Evolutionary conservation across 352 stramenopile species (phyloP).

Genomic region (Globisporangium nunn): DNA sequence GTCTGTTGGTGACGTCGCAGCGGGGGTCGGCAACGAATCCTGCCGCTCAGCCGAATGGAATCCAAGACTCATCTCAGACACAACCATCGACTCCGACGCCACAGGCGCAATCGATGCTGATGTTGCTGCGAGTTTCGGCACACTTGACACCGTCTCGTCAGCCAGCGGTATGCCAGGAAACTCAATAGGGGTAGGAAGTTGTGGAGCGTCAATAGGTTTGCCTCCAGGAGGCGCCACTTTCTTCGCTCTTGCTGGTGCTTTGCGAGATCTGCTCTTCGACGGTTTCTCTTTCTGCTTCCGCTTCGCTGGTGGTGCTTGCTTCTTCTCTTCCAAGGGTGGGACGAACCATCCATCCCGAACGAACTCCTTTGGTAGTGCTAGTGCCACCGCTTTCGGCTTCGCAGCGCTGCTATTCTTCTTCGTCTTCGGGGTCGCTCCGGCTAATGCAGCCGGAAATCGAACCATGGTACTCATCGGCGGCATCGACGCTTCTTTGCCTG

Average conservation of each 20-base stretch:
- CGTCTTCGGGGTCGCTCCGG: not conserved
- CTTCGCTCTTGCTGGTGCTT: not conserved
- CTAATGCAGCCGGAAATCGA: too few species aligned
- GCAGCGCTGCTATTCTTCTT: not conserved
- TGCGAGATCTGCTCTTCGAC: not conserved
- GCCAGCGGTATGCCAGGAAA: too few species aligned
- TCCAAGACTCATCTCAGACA: too few species aligned
- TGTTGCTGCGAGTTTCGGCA: too few species aligned
- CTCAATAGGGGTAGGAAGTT: not conserved
- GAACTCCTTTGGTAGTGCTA: not conserved
- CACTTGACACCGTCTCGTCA: too few species aligned
- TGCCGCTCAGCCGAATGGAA: too few species aligned
- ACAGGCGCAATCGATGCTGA: too few species aligned
- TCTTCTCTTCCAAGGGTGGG: not conserved
- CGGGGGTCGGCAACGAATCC: too few species aligned
- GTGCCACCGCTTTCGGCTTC: not conserved
- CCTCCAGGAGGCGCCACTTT: not conserved
- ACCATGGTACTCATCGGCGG: too few species aligned
- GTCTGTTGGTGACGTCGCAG: too few species aligned
- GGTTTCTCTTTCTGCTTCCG: not conserved
- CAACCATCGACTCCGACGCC: too few species aligned
- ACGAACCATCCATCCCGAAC: constrained; percentile 2
- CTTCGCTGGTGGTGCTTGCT: not conserved
- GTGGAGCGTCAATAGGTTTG: not conserved
- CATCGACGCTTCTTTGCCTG: too few species aligned